A percentile compares a stretch with the other conserved stretches of the same genome.
These are phyloP conservation scores for Kentomonas sorsogonicus DNA, from an alignment of 208 protist species.

Conservation along the genomic window DNA sequence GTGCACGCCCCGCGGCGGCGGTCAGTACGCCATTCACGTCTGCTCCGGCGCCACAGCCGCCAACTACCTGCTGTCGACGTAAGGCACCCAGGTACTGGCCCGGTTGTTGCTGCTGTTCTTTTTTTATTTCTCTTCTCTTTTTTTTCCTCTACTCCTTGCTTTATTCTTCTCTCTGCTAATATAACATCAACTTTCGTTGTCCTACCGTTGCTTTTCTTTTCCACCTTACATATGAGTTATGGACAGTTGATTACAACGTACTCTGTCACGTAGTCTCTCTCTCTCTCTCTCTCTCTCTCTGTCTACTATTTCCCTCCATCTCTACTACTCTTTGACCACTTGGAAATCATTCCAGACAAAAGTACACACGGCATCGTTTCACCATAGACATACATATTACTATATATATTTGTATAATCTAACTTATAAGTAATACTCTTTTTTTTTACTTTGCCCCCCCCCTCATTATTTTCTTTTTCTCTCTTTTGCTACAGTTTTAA, in stretches of 20 bases:
- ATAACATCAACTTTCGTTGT: not conserved
- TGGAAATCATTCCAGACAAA: no score
- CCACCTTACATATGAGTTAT: not conserved
- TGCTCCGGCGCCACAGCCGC: not conserved
- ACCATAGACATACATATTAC: no score
- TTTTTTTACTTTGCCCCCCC: no score
- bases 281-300: constrained; percentile 1
- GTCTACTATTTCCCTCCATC: not conserved
- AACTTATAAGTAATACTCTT: no score
- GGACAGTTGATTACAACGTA: not conserved
- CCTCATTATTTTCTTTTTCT: no score
- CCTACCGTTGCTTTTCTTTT: not conserved
- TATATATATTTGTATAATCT: no score
- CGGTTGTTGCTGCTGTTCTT: not conserved
- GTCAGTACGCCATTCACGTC: not conserved
- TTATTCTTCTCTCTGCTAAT: constrained; percentile 8
- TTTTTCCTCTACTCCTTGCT: not conserved
- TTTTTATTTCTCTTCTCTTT: constrained; percentile 7
- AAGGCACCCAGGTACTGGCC: not conserved
- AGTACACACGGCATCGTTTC: no score
- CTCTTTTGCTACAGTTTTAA: no score
- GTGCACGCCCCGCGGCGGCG: not conserved
- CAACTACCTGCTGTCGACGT: constrained; percentile 1
- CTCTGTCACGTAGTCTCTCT: no score
- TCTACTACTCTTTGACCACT: not conserved